Percentiles rank a stretch among this genome's conserved stretches.
Evolutionary conservation across 805 yeast genomes (phyloP).

Genomic region (Lipomyces orientalis): DNA sequence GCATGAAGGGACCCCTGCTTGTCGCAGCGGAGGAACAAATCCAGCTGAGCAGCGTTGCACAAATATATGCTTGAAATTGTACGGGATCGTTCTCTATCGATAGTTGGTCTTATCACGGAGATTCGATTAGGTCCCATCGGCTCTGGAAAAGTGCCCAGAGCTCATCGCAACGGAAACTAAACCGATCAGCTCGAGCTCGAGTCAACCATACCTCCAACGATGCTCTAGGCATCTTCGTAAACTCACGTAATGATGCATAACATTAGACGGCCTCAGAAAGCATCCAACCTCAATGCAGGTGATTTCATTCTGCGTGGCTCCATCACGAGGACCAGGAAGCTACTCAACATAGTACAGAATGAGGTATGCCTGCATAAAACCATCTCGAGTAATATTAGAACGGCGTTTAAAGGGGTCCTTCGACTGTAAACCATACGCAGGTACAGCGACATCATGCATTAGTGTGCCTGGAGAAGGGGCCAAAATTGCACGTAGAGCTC

Average conservation of each 20-base stretch:
- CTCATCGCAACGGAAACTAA: not conserved
- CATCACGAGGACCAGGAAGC: not conserved
- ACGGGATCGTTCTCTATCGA: not conserved
- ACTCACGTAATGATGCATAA: not conserved
- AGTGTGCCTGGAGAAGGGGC: not conserved
- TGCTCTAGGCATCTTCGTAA: not conserved
- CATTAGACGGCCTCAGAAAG: not conserved
- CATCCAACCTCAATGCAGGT: not conserved
- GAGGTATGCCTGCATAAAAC: not conserved
- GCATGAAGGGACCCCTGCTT: not conserved
- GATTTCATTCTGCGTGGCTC: not conserved
- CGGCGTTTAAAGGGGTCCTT: not conserved
- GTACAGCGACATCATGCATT: not conserved
- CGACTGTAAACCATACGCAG: not conserved
- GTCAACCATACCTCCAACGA: not conserved
- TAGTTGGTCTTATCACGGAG: not conserved
- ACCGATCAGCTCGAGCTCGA: not conserved
- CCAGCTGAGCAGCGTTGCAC: not conserved
- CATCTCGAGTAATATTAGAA: not conserved
- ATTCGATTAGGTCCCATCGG: not conserved
- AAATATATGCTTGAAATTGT: not conserved
- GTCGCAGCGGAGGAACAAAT: not conserved
- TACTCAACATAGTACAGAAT: not conserved
- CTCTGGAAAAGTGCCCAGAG: not conserved
- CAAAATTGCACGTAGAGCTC: not conserved